These are phyloP conservation scores for Xylaria bambusicola DNA, from an alignment of 495 filamentous ascomycete genomes.

Conservation along the genomic window DNA sequence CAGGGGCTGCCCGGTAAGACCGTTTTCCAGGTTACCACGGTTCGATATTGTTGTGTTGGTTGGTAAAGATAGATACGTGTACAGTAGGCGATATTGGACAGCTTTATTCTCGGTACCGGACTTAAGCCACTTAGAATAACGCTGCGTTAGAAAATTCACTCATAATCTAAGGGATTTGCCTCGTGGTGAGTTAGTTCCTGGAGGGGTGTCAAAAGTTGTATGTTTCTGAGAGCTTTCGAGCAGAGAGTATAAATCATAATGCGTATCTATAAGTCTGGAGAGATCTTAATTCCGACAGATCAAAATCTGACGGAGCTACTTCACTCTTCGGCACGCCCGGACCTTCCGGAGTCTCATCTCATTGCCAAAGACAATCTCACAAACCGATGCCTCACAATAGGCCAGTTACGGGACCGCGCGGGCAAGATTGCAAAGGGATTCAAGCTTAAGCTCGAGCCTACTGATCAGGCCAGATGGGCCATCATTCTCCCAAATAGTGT, in stretches of 20 bases:
- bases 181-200: background rate
- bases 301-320: constrained; percentile 40
- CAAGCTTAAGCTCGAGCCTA: constrained; percentile 26
- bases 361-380: constrained; percentile 42
- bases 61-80: too few species aligned
- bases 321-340: constrained; percentile 30
- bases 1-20: too few species aligned
- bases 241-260: constrained; percentile 22
- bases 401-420: constrained; percentile 35
- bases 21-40: background rate
- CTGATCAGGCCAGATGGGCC: constrained; percentile 35
- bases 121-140: background rate
- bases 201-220: too few species aligned
- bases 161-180: background rate
- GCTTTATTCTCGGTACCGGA: background rate
- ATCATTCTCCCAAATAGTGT: constrained; percentile 40
- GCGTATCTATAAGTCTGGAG: constrained; percentile 33
- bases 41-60: too few species aligned
- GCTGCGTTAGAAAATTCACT: background rate
- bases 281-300: constrained; percentile 35
- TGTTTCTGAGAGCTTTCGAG: background rate
- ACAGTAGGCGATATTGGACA: too few species aligned
- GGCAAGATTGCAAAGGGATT: constrained; percentile 38
- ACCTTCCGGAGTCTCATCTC: constrained; percentile 36
- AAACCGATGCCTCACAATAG: constrained; percentile 39